Percentiles rank a stretch among this genome's conserved stretches.
These are phyloP conservation scores for Perilla frutescens DNA, from an alignment of 257 asterid genomes.

Conservation along the genomic window DNA sequence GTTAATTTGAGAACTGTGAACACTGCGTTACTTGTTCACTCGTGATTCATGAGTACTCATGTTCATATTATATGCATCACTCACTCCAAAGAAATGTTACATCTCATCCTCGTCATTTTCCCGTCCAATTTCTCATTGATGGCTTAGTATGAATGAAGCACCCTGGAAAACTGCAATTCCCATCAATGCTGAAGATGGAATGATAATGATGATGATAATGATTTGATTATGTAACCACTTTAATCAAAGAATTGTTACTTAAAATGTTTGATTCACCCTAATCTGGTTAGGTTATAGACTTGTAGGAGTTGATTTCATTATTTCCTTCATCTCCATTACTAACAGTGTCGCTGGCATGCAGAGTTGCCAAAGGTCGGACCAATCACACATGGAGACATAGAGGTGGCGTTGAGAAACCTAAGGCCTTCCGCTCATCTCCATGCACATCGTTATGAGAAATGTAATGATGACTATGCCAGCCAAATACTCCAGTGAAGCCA, in stretches of 20 bases:
- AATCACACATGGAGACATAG: slow-evolving; percentile 70
- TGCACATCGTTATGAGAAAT: slow-evolving; percentile 84
- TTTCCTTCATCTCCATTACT: slow-evolving; percentile 13
- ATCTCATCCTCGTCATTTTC: neutral
- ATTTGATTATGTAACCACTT: no score
- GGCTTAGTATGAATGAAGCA: no score
- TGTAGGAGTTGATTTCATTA: neutral
- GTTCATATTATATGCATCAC: neutral
- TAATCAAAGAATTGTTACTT: neutral
- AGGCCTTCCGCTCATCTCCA: slow-evolving; percentile 94
- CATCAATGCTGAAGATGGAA: no score
- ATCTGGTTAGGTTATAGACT: neutral
- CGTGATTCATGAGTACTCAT: neutral
- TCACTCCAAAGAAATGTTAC: neutral
- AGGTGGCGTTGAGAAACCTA: slow-evolving; percentile 84
- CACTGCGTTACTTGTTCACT: no score
- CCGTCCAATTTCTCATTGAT: no score
- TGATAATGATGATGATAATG: no score
- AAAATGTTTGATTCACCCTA: neutral
- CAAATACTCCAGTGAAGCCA: slow-evolving; percentile 83
- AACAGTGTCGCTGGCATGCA: slow-evolving; percentile 40
- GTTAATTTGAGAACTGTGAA: no score
- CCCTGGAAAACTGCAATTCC: no score
- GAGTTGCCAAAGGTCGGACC: slow-evolving; percentile 93
- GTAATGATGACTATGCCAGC: slow-evolving; percentile 90